Evolutionary conservation across 345 rosid species (phyloP).

Genomic region (Eucalyptus cladocalyx): DNA sequence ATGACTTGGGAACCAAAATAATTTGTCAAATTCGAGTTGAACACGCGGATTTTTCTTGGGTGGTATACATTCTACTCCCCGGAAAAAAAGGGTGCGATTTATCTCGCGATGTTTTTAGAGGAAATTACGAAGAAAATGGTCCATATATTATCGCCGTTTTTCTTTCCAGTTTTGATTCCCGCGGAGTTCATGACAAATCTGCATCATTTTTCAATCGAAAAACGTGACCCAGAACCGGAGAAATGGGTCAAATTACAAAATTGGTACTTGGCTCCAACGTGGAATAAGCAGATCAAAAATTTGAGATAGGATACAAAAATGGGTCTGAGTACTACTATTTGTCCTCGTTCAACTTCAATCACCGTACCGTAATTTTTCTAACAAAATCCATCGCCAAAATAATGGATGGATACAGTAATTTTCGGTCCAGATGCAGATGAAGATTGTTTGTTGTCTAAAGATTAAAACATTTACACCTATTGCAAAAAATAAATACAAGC

Average conservation of each 20-base stretch:
- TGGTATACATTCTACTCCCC: background rate
- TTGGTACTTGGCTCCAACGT: background rate
- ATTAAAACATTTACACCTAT: background rate
- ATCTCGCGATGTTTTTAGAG: background rate
- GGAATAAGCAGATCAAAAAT: background rate
- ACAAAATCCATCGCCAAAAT: background rate
- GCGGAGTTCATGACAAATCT: background rate
- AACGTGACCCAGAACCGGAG: background rate
- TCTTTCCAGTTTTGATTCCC: background rate
- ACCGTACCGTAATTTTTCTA: background rate
- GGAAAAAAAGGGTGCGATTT: background rate
- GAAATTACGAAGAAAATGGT: background rate
- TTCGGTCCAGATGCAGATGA: background rate
- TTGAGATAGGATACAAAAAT: background rate
- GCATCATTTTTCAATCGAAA: background rate
- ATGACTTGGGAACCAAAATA: background rate
- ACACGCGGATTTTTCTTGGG: background rate
- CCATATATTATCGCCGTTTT: background rate
- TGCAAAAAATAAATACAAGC: background rate
- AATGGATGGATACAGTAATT: background rate
- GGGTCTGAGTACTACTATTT: background rate
- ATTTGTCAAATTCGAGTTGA: background rate
- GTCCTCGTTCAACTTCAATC: background rate
- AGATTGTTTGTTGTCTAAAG: background rate
- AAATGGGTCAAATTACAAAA: background rate